Base-by-base conservation (phyloP, 2,329 filamentous ascomycete species). In the Penicillium brasilianum region DNA sequence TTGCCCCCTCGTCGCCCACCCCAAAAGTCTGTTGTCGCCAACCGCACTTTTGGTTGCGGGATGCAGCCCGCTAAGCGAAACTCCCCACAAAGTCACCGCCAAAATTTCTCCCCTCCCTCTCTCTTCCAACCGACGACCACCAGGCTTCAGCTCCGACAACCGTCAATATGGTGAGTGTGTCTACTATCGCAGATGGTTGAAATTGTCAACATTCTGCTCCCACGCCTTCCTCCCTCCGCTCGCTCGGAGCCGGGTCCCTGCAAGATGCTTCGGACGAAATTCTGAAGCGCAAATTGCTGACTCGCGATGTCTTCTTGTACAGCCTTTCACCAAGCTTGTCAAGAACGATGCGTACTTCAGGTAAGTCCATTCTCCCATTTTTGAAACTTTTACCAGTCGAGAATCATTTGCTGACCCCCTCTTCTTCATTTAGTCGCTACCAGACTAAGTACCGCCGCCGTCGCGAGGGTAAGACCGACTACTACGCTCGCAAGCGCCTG, bases 271-370 rank as follows among this genome's bases (percentile, higher is more conserved):
- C 94, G 93, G 91, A 91, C 71, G 64, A 82, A 82, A 81, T 72
- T 83, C 93, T 97, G 93, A 97, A 97, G 93, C 93, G 93, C 88
- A 88, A 97, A 97, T 97, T 97, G 94, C 94, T 97, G 93, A 97
- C 92, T 97, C 91, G 89, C 82, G 85, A 84, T 82, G n/a, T 76
- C 79, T 71, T 66, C 57, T 71, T 68, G 67, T 71, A 72, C 72
- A 97, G 93, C 80, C 87, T 83, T 94, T 93, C 90, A 88, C 91
- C 87, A 98, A 98, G 89, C 83, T 90, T 81, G 87, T 95, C 81
- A 98, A 98, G 91, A 97, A 90, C 88, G 93, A 90, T 84, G 91
- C 95, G 81, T 99, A 98, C 92, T 97, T 91, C 88, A 97, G 92
- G 92, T 96, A 78, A 89, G 90, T 83, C 60, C 62, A 58, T 49